Base-by-base conservation (phyloP, 2,329 filamentous ascomycete species). In the Calonectria crousiana region DNA sequence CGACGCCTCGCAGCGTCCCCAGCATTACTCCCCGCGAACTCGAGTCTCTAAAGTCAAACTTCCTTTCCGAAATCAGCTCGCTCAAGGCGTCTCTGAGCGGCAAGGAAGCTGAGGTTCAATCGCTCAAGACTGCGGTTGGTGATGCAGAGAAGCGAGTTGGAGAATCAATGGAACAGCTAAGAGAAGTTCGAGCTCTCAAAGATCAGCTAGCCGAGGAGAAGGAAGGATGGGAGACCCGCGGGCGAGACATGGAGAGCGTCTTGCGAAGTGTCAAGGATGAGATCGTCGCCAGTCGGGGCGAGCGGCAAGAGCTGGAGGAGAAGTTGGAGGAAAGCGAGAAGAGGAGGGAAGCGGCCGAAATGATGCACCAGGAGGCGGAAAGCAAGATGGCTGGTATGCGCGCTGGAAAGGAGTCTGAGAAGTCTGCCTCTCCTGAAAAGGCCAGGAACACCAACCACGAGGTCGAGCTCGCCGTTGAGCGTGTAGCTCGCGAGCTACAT, bases 131-230 rank as follows among this genome's bases (percentile, higher is more conserved):
- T 53, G 95, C 97, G 0, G 92, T 98, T 36, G 92, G 92, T 8
- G 96, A 98, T 84, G 96, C 97, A 0, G 97, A 99, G 87, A 94
- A 95, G 82, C 93, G 96, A 28, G 96, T 97, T 26, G 96, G 95
- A 36, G 94, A 97, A 85, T 94, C 93, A 67, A 90, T 95, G 84
- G 95, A 98, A 86, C 90, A 93, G 79, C 88, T 98, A 52, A 93
- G 96, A 62, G 95, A 98, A 81, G 93, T 96, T 82, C 89, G 92
- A 71, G 88, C 89, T 47, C 84, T 90, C 72, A 93, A 93, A 71
- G 95, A 97, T 80, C 89, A 94, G 71, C 87, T 96, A 11, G 89
- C 92, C 66, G 90, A 92, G 28, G 95, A 98, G 81, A 95, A 93
- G 84, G 91, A 93, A 23, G 92, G 92, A 76, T 98, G 96, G 95